Evolutionary conservation across 129 eudicot species (phyloP).

Genomic region (Pittosporum tobira): DNA sequence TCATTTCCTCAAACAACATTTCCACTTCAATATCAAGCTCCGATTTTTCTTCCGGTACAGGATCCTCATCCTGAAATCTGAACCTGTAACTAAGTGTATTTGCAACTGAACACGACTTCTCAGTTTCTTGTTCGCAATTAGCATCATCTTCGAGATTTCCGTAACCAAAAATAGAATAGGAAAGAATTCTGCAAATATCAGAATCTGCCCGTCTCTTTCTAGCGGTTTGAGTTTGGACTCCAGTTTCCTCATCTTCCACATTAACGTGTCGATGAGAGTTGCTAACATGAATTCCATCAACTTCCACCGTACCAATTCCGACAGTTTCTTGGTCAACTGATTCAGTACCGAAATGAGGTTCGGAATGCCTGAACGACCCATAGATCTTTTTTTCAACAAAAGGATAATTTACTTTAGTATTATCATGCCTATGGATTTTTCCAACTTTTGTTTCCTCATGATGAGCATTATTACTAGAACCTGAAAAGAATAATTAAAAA

Average conservation of each 20-base stretch:
- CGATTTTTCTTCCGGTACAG: conserved; percentile 1
- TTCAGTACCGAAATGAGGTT: neutral
- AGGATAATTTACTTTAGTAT: neutral
- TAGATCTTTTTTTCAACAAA: neutral
- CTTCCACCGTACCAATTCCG: too few relatives aligned
- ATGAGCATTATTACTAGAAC: neutral
- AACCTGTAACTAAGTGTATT: conserved; percentile 20
- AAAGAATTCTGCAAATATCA: conserved; percentile 1
- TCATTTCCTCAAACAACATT: conserved; percentile 23
- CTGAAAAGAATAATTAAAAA: too few relatives aligned
- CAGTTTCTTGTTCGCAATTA: neutral
- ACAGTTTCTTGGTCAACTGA: neutral
- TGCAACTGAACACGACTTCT: neutral
- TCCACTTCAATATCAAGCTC: conserved; percentile 19
- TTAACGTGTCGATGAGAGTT: neutral
- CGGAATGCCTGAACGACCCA: neutral
- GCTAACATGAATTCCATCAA: too few relatives aligned
- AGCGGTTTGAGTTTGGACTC: neutral
- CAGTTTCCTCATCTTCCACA: neutral
- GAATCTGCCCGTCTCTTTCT: conserved; percentile 1
- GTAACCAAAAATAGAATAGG: conserved; percentile 22
- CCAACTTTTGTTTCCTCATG: neutral
- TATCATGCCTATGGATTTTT: neutral
- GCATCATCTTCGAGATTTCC: neutral
- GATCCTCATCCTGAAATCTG: conserved; percentile 35